phyloP scores from a whole-genome alignment of 2,329 filamentous ascomycete genomes.

The Microcera coccophila region DNA sequence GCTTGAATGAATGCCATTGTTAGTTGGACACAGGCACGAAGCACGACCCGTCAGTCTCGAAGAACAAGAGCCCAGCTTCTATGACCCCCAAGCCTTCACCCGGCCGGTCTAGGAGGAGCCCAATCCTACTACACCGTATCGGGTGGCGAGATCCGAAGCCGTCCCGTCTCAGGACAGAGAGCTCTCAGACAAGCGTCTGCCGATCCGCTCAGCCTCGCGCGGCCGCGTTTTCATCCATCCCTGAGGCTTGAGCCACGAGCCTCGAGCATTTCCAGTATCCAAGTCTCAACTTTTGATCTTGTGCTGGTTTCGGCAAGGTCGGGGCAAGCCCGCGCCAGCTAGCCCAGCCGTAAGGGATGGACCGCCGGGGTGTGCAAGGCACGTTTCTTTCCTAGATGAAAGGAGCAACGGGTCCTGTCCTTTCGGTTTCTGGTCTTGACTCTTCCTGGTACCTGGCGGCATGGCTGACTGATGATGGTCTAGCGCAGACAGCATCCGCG shows the following conservation, averaged over 20 bases:
- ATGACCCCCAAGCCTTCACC: too few species aligned
- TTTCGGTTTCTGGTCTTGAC: constrained; percentile 12
- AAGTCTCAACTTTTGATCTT: too few species aligned
- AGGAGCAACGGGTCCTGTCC: constrained; percentile 10
- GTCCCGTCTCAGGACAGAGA: constrained; percentile 19
- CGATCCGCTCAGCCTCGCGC: constrained; percentile 26
- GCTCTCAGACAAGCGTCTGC: constrained; percentile 8
- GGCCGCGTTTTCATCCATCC: constrained; percentile 7
- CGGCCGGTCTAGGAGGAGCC: constrained; percentile 10
- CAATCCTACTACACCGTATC: constrained; percentile 15
- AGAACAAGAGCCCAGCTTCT: not conserved
- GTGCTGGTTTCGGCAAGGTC: constrained; percentile 20
- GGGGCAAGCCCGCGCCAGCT: constrained; percentile 6
- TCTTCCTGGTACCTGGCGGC: constrained; percentile 12
- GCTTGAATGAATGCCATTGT: constrained; percentile 12
- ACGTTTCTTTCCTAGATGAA: constrained; percentile 12
- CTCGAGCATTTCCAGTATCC: too few species aligned
- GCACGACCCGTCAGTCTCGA: constrained; percentile 17
- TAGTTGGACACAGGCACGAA: constrained; percentile 1
- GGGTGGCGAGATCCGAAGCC: constrained; percentile 17
- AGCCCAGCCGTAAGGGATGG: not conserved
- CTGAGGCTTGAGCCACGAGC: constrained; percentile 9
- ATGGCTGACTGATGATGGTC: constrained; percentile 18
- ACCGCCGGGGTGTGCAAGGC: not conserved
- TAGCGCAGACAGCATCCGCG: constrained; percentile 16